Evolutionary conservation across 345 rosid species (phyloP), one percentile per base, ranked within the genome.

Genomic region (Murraya paniculata): DNA sequence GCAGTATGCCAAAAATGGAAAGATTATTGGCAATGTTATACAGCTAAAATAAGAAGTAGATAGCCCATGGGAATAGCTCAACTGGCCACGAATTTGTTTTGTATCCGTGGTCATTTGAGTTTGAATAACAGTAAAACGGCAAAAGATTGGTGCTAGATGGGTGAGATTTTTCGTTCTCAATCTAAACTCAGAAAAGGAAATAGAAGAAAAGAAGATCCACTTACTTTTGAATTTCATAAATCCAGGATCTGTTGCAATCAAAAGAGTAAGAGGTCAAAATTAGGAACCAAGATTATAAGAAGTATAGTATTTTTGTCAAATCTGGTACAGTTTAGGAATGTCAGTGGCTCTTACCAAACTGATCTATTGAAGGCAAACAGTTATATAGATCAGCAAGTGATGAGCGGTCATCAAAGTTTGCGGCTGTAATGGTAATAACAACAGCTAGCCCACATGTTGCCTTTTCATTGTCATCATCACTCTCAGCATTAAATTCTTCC

Each of bases 221-320:
- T 88, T 81, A 91, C 92, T 70, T 84, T 79, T 89, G 68, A 89
- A 25, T 69, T 61, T 81, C 56, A 80, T 11, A 60, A 88, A 86
- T 10, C 88, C 86, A 5, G 80, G 78, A 57, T 84, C 92, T 89
- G 89, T 82, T 38, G 58, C 16, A 45, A 73, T n/a, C 64, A 62
- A 82, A 50, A 75, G 55, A 68, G 31, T 48, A n/a, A 11, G 64
- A 24, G 25, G 25, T 76, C 31, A 71, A 53, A 4, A 73, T 14
- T 6, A 56, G 45, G 35, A 67, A 76, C 2, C 13, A 30, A 65
- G 53, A 24, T n/a, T 67, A 38, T 25, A 67, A 11, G 38, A 7
- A 27, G 39, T 28, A 35, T 11, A 59, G 19, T 5, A 24, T 9
- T 45, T 45, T 45, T 13, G 50, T 45, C 3, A 13, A 45, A 2